Percentiles rank a stretch among this genome's conserved stretches.
Conservation (phyloP, 495 filamentous ascomycete species). For the Annulohypoxylon moriforme region DNA sequence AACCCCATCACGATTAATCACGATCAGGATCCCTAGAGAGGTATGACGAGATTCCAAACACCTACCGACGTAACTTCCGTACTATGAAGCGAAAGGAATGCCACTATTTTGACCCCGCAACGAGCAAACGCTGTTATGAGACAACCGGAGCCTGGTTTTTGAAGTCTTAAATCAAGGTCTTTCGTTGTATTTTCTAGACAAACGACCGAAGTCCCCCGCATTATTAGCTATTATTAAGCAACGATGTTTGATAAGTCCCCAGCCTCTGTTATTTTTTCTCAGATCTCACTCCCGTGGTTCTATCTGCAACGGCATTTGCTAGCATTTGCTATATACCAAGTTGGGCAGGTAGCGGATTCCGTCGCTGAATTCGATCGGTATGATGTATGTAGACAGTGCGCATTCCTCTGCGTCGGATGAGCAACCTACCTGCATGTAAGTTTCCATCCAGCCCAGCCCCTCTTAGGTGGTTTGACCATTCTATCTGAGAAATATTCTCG, state of each 20-base stretch:
- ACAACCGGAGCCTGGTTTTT: conserved; percentile 13
- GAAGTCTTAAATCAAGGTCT: conserved; percentile 11
- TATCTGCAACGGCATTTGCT: conserved; percentile 10
- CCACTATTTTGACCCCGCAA: conserved; percentile 33
- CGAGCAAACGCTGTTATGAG: conserved; percentile 22
- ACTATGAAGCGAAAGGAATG: conserved; percentile 30
- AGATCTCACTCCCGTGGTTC: conserved; percentile 1
- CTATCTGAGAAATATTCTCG: neutral
- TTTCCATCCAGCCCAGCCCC: conserved; percentile 13
- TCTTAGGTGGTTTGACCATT: conserved; percentile 2
- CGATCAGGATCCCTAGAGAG: neutral
- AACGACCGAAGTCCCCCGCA: conserved; percentile 19
- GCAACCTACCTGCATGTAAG: conserved; percentile 6
- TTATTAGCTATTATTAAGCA: conserved; percentile 13
- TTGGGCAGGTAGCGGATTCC: conserved; percentile 15
- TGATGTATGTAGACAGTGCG: conserved; percentile 20
- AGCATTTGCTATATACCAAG: conserved; percentile 5
- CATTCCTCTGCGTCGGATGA: conserved; percentile 4
- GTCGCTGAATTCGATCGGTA: conserved; percentile 1
- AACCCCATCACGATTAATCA: too few relatives aligned
- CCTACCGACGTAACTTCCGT: conserved; percentile 2
- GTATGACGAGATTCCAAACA: conserved; percentile 9
- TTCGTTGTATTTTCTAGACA: conserved; percentile 14
- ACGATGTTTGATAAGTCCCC: conserved; percentile 24
- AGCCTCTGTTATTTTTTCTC: conserved; percentile 28